Evolutionary conservation across 2,329 filamentous ascomycete species (phyloP), one percentile per base, ranked within the genome.

Genomic region (Penicillium sp.): DNA sequence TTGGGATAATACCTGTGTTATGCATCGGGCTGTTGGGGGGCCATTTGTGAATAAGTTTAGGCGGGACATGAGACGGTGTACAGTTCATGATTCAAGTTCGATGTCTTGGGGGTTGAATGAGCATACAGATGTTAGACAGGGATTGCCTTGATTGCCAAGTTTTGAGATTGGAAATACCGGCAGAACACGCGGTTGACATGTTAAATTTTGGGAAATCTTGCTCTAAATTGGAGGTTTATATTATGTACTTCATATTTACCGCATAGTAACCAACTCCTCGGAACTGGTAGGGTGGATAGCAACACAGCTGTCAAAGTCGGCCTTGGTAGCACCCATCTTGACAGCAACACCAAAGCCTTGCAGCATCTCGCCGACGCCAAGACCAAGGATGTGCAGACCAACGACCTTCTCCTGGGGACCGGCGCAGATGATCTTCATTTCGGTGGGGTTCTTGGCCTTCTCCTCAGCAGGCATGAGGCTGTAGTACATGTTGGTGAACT

Each of bases 301-400:
- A 52, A 91, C 86, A 66, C 86, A 89, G 69, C 80, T 87, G 70
- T 91, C 89, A 73, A 91, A 89, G 73, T 90, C 87, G 64, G 82
- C 83, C 84, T 91, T 91, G 53, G 86, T 90, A 33, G 89, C 89
- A 45, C 89, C 89, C 89, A 91, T 91, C 82, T 90, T 90, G 64
- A 91, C 75, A 16, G 88, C 89, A 22, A 91, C 87, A 49, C 87
- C 89, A 71, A 92, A 90, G 62, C 89, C 84, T 75, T 92, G 84
- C 67, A 91, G 79, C 85, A 91, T 88, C 82, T 92, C 84, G 64
- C 79, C 70, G 56, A 79, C 72, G 13, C 73, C 71, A 35, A 79
- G 67, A 62, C 81, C 69, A 62, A 83, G 63, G 53, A 82, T 78
- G 63, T 82, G 80, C 59, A 82, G 55, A 14, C 80, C 80, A 22